Evolutionary conservation across 2,329 filamentous ascomycete genomes (phyloP).

Genomic region (Epichloe elymi): DNA sequence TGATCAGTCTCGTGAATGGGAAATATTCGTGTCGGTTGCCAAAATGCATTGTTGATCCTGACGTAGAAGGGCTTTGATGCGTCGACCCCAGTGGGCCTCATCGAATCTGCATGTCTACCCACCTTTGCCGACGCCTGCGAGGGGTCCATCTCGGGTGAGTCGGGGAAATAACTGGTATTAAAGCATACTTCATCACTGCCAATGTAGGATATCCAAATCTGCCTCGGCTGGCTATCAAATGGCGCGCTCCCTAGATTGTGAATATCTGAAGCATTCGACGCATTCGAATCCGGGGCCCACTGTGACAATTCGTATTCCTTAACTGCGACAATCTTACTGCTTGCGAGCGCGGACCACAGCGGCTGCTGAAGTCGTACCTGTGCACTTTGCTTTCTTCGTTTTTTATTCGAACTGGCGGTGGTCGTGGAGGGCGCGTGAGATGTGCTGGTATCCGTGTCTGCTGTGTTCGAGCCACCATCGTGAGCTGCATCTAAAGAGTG

Average conservation of each 20-base stretch:
- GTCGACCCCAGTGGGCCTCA: conserved; percentile 41
- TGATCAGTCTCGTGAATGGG: conserved; percentile 22
- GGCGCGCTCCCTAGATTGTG: conserved; percentile 63
- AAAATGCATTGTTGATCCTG: conserved; percentile 63
- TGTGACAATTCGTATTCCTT: conserved; percentile 81
- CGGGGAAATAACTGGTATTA: conserved; percentile 53
- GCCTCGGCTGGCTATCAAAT: conserved; percentile 55
- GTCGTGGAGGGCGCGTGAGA: conserved; percentile 19
- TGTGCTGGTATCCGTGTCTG: conserved; percentile 34
- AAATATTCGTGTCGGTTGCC: conserved; percentile 65
- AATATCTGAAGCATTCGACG: conserved; percentile 62
- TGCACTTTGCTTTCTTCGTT: conserved; percentile 80
- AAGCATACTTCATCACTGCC: conserved; percentile 68
- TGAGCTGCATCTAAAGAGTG: conserved; percentile 1
- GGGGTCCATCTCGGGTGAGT: conserved; percentile 20
- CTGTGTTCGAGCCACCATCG: conserved; percentile 32
- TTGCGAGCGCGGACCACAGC: conserved; percentile 86
- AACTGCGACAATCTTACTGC: conserved; percentile 91
- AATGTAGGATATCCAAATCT: conserved; percentile 73
- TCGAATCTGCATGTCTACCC: conserved; percentile 17
- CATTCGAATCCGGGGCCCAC: conserved; percentile 57
- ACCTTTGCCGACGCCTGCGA: conserved; percentile 11
- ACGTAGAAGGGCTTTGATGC: conserved; percentile 66
- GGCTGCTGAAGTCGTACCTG: conserved; percentile 84
- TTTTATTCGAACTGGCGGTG: conserved; percentile 45